These are phyloP conservation scores for Lupinus albus DNA, from an alignment of 306 rosid genomes.

Conservation along the genomic window DNA sequence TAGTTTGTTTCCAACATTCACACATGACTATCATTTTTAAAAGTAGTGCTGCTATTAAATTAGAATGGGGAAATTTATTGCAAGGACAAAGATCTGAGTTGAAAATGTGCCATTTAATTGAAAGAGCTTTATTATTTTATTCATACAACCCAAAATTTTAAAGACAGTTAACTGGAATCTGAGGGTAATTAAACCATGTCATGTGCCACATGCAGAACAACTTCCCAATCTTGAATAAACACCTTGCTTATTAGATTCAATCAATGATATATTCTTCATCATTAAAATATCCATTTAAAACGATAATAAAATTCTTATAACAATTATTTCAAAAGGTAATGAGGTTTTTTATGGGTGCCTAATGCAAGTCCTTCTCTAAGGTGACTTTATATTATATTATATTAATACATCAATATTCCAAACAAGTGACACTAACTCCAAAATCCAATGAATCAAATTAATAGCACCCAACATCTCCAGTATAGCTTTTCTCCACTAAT, in stretches of 20 bases:
- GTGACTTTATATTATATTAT: no score
- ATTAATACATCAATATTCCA: constrained; percentile 28
- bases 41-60: constrained; percentile 37
- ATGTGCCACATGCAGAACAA: neutral
- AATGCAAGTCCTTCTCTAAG: no score
- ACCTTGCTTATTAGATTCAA: no score
- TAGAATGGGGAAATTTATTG: constrained; percentile 21
- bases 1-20: constrained; percentile 34
- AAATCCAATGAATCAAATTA: constrained; percentile 42
- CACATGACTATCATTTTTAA: constrained; percentile 20
- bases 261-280: no score
- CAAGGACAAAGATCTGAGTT: neutral
- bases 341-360: no score
- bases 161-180: no score
- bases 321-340: no score
- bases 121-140: neutral
- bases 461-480: constrained; percentile 24
- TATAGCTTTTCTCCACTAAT: constrained; percentile 59
- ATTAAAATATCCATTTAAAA: no score
- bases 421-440: constrained; percentile 35
- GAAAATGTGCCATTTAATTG: neutral
- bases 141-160: neutral
- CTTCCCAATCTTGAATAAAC: neutral
- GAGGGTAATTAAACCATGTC: constrained; percentile 8
- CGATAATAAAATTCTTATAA: no score